Base-by-base conservation (phyloP, 768 basidiomycete species). In the Cubamyces lactineus region DNA sequence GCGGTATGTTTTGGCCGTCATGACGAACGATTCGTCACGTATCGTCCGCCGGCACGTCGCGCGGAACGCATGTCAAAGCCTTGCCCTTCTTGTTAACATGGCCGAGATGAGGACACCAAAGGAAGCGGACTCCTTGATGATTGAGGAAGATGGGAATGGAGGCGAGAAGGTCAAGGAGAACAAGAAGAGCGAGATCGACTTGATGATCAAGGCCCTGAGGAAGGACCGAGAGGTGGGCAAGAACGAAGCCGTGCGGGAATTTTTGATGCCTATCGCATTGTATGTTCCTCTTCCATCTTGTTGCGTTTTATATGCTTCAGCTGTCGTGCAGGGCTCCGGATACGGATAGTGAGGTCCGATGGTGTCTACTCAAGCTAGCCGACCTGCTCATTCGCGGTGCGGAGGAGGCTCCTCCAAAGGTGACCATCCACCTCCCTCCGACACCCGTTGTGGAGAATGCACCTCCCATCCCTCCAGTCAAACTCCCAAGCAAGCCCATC, bases 331-430 rank as follows among this genome's bases (percentile, higher is more conserved):
- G 93, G 34, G 84, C 87, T 34, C 81, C 88, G 0, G 86, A 89
- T 62, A 81, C 86, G 57, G 94, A 97, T 72, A 83, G 92, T 69
- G 92, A 96, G 76, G 90, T 96, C 42, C 88, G 95, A 48, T 92
- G 94, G 86, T 92, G 89, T 65, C 77, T 96, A 51, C 80, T 98
- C 69, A 98, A 98, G 75, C 78, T 97, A 23, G 93, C 92, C 5
- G 96, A 98, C 68, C 80, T 96, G 19, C 82, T 94, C 45, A 88
- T 96, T 66, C 86, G 88, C 53, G 90, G 92, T 23, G 79, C 86
- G 3, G 87, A 92, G 60, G 96, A 98, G 74, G 82, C 86, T 1
- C 79, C 90, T 6, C 96, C 96, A 1, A 94, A 92, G 59, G 87
- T 96, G 63, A 91, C 86, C 48, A 87, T 96, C 52, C 91, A 93